Conservation (phyloP, 2,329 filamentous ascomycete species). For the Macrophomina phaseolina region DNA sequence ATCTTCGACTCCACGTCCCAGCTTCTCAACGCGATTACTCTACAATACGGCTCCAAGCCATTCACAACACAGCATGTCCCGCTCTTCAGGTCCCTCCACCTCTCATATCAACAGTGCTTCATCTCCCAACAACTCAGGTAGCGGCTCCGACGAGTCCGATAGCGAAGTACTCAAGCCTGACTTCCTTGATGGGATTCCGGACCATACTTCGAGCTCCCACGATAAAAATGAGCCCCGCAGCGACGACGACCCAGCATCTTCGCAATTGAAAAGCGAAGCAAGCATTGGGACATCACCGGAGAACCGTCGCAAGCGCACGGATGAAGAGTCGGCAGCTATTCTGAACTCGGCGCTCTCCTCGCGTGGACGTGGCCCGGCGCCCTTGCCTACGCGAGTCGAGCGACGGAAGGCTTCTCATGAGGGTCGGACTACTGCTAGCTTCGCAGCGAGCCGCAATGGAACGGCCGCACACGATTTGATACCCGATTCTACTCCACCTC, state of each 20-base stretch:
- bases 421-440: not conserved
- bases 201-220: not conserved
- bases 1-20: too few relatives aligned
- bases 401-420: not conserved
- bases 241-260: not conserved
- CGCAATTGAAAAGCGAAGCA: constrained; percentile 1
- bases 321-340: not conserved
- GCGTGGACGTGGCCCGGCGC: constrained; percentile 1
- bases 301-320: not conserved
- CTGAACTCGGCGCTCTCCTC: not conserved
- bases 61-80: not conserved
- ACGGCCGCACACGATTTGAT: not conserved
- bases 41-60: too few relatives aligned
- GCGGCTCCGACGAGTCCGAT: not conserved
- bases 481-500: not conserved
- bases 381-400: not conserved
- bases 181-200: not conserved
- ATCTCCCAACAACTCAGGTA: not conserved
- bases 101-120: not conserved
- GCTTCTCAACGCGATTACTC: too few relatives aligned
- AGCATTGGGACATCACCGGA: not conserved
- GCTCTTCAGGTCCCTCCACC: not conserved
- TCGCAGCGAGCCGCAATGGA: not conserved
- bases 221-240: not conserved
- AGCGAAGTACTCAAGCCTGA: constrained; percentile 4